Conservation (phyloP, 106 monocot genomes). For the Platanthera zijinensis region DNA sequence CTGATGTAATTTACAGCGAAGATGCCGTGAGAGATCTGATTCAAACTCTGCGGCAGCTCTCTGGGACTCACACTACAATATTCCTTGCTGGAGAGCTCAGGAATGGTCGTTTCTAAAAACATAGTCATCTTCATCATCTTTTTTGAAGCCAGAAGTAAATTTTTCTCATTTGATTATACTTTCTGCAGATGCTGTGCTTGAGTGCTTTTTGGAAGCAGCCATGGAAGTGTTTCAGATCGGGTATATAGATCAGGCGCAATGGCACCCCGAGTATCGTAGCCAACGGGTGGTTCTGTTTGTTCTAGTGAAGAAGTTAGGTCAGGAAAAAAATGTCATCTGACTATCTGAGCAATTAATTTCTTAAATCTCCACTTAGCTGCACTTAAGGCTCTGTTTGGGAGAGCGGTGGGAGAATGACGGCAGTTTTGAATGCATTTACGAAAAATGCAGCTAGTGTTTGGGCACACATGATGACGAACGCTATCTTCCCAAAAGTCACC, state of each 20-base stretch:
- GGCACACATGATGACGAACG: too few relatives aligned
- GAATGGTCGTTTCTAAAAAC: slow-evolving; percentile 34
- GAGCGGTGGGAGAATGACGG: too few relatives aligned
- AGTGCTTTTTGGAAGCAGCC: slow-evolving; percentile 84
- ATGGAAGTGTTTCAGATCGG: slow-evolving; percentile 72
- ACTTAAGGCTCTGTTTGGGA: too few relatives aligned
- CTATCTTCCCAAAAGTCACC: too few relatives aligned
- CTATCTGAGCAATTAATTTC: too few relatives aligned
- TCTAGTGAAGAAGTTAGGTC: slow-evolving; percentile 39
- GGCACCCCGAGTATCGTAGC: slow-evolving; percentile 84
- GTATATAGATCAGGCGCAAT: slow-evolving; percentile 68
- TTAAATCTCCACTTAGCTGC: too few relatives aligned
- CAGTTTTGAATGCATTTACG: too few relatives aligned
- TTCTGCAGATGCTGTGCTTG: slow-evolving; percentile 62
- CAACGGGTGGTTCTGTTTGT: slow-evolving; percentile 67
- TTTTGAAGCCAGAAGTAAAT: neutral
- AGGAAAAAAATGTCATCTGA: neutral
- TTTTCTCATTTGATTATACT: neutral
- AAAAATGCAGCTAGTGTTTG: too few relatives aligned
- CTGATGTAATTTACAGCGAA: slow-evolving; percentile 92
- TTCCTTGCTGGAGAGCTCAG: slow-evolving; percentile 80
- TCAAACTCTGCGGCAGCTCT: slow-evolving; percentile 53
- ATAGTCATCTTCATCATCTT: neutral
- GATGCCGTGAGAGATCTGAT: slow-evolving; percentile 60
- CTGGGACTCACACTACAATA: slow-evolving; percentile 58